Evolutionary conservation across 2,329 filamentous ascomycete species (phyloP).

Genomic region (Ilyonectria destructans): DNA sequence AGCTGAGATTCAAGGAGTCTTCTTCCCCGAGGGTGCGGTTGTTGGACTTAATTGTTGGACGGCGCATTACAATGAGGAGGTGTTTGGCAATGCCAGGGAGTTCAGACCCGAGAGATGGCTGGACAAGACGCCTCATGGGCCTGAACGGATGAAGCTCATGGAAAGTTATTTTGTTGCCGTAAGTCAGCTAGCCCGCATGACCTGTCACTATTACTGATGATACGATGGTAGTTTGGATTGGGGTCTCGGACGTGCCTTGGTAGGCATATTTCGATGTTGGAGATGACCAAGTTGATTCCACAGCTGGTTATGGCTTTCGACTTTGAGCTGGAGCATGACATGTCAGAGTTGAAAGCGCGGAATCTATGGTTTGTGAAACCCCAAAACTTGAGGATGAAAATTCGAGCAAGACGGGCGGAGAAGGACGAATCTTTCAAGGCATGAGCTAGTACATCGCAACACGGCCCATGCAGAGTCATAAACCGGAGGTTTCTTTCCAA

Average conservation of each 20-base stretch:
- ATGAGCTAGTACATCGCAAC: too few relatives aligned
- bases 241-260: conserved; percentile 11
- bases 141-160: background rate
- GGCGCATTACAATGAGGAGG: conserved; percentile 1
- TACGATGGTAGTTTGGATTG: conserved; percentile 9
- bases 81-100: background rate
- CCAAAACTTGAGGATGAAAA: background rate
- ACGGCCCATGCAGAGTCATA: too few relatives aligned
- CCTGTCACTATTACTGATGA: background rate
- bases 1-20: background rate
- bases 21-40: conserved; percentile 8
- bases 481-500: too few relatives aligned
- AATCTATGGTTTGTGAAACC: conserved; percentile 5
- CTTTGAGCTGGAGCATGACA: background rate
- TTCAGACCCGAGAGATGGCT: conserved; percentile 14
- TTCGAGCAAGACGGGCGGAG: background rate
- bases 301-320: background rate
- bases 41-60: conserved; percentile 11
- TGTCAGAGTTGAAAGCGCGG: background rate
- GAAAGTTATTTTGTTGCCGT: background rate
- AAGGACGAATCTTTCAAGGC: background rate
- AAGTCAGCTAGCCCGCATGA: background rate
- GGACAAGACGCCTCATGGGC: background rate
- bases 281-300: conserved; percentile 13
- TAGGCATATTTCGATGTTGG: conserved; percentile 5